phyloP scores from a whole-genome alignment of 2,329 filamentous ascomycete species.

The Xylariales sp. region DNA sequence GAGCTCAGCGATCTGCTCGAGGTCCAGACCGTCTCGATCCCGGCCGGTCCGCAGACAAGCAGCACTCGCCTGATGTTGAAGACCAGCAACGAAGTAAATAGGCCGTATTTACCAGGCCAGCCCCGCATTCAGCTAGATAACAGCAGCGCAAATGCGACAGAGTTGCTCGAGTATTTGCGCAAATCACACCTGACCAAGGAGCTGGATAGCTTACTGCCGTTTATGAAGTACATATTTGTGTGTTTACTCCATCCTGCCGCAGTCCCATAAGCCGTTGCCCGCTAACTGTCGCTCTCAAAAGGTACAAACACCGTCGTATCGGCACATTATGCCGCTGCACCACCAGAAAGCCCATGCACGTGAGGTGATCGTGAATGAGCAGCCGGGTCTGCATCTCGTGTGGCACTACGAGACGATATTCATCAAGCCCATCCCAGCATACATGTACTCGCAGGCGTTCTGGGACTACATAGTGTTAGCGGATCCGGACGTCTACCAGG shows the following conservation, averaged over 20 bases:
- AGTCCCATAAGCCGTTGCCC: no score
- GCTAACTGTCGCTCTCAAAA: neutral
- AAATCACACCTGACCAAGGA: neutral
- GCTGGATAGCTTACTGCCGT: neutral
- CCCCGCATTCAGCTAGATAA: neutral
- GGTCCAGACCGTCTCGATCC: no score
- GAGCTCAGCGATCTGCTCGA: no score
- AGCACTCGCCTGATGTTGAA: no score
- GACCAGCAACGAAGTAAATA: no score
- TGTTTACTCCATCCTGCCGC: neutral
- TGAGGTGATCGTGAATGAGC: neutral
- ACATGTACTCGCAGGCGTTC: neutral
- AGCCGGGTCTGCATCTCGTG: neutral
- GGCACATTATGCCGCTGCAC: neutral
- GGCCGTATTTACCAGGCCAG: neutral
- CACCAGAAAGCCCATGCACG: neutral
- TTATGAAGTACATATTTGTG: neutral
- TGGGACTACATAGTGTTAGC: neutral
- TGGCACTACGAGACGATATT: neutral
- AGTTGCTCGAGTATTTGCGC: neutral
- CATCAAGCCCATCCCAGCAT: neutral
- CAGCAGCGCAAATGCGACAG: neutral
- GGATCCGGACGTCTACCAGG: neutral
- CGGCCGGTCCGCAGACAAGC: no score
- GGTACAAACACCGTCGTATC: neutral